Percentiles rank a stretch among this genome's conserved stretches.
Conservation (phyloP, 2,329 filamentous ascomycete genomes). For the Cordyceps cateniannulata region DNA sequence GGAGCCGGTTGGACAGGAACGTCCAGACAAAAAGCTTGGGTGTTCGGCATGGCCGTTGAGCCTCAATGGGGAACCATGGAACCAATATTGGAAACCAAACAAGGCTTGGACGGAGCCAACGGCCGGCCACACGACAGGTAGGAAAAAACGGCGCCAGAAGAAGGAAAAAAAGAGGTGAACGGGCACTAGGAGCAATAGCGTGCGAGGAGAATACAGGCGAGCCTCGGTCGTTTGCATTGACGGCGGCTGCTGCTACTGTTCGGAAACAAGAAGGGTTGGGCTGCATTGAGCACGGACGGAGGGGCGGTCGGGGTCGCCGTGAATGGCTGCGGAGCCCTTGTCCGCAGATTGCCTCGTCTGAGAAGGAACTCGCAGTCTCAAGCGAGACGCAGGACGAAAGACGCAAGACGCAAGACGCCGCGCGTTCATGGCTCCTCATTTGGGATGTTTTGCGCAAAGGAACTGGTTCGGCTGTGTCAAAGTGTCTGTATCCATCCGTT, state of each 20-base stretch:
- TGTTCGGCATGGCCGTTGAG: neutral
- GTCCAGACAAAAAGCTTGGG: neutral
- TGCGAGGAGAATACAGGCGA: neutral
- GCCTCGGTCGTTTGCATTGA: neutral
- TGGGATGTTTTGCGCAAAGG: neutral
- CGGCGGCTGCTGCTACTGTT: neutral
- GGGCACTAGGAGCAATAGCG: neutral
- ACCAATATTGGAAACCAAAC: too few species aligned
- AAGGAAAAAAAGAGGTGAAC: neutral
- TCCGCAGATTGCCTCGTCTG: neutral
- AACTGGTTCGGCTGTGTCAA: neutral
- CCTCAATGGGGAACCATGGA: neutral
- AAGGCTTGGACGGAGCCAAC: too few species aligned
- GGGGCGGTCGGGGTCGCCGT: constrained; percentile 5
- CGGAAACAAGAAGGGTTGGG: neutral
- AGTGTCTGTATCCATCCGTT: neutral
- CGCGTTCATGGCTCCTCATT: neutral
- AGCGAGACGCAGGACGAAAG: neutral
- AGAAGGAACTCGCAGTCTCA: neutral
- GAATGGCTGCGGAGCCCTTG: neutral
- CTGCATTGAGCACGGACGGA: constrained; percentile 9
- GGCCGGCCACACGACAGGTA: too few species aligned
- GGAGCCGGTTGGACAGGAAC: neutral
- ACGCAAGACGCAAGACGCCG: neutral
- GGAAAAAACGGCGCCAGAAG: neutral